phyloP scores from a whole-genome alignment of 345 rosid species.

The Pelargonium nanum region DNA sequence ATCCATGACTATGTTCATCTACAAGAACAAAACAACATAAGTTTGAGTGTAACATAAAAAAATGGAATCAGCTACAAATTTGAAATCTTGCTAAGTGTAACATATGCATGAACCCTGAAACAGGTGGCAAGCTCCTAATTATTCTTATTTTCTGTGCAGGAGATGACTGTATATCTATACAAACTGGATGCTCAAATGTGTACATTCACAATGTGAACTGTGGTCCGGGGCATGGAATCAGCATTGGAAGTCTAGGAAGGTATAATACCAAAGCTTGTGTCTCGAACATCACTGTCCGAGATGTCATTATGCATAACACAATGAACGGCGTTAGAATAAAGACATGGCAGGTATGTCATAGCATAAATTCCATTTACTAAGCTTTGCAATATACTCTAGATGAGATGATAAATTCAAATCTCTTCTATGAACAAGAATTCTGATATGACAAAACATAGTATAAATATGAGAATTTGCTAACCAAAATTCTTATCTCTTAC shows the following conservation, averaged over 20 bases:
- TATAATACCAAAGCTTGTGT: conserved; percentile 25
- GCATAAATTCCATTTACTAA: neutral
- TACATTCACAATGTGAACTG: conserved; percentile 21
- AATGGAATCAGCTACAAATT: neutral
- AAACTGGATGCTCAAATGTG: conserved; percentile 23
- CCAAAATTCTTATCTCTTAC: neutral
- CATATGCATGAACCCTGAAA: neutral
- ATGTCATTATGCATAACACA: conserved; percentile 16
- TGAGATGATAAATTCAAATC: neutral
- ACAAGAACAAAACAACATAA: neutral
- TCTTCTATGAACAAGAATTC: too few species aligned
- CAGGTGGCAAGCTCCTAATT: neutral
- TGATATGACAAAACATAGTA: neutral
- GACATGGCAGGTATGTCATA: conserved; percentile 23
- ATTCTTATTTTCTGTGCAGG: conserved; percentile 13
- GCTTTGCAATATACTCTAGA: too few species aligned
- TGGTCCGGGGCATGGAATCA: conserved; percentile 35
- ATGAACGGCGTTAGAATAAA: conserved; percentile 29
- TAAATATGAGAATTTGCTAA: too few species aligned
- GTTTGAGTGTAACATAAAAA: neutral
- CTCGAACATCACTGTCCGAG: conserved; percentile 19
- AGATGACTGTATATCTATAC: conserved; percentile 33
- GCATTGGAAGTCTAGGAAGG: conserved; percentile 31
- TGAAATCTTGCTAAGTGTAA: neutral
- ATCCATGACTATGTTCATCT: neutral